Conservation (phyloP, 2,329 filamentous ascomycete species). For the Fusarium redolens region DNA sequence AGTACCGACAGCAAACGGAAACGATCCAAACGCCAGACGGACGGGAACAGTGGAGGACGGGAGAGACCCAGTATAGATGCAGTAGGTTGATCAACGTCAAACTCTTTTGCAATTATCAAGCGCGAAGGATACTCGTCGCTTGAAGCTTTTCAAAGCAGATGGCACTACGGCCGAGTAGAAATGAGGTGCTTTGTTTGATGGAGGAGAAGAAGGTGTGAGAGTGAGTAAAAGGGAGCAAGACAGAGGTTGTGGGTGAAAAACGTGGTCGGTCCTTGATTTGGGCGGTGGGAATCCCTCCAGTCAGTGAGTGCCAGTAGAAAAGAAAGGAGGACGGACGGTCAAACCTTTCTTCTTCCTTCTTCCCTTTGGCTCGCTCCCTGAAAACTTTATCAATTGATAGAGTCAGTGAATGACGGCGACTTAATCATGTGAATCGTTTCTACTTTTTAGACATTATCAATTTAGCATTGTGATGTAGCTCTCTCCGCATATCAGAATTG, state of each 20-base stretch:
- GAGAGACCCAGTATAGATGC: slow-evolving; percentile 23
- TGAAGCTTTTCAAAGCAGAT: not conserved
- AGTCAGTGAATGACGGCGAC: not conserved
- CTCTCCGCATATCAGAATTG: not conserved
- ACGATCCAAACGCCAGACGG: slow-evolving; percentile 27
- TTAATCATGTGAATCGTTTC: not conserved
- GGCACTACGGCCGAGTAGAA: slow-evolving; percentile 19
- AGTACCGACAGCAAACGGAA: slow-evolving; percentile 35
- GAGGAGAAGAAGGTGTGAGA: slow-evolving; percentile 20
- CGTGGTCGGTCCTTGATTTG: slow-evolving; percentile 37
- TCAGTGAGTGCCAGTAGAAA: not conserved
- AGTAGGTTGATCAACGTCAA: slow-evolving; percentile 8
- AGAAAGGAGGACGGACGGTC: slow-evolving; percentile 20
- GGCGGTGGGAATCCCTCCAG: slow-evolving; percentile 29
- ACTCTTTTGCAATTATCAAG: slow-evolving; percentile 6
- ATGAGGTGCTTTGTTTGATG: slow-evolving; percentile 15
- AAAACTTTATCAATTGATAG: slow-evolving; percentile 3
- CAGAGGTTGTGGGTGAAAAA: slow-evolving; percentile 37
- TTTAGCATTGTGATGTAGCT: not conserved
- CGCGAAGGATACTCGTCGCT: not conserved
- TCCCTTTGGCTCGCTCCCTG: slow-evolving; percentile 13
- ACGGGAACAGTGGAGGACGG: slow-evolving; percentile 33
- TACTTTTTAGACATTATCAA: not conserved
- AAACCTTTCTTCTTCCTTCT: slow-evolving; percentile 29
- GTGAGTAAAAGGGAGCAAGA: slow-evolving; percentile 35